Evolutionary conservation across 495 filamentous ascomycete species (phyloP).

Genomic region (Trypethelium eluteriae): DNA sequence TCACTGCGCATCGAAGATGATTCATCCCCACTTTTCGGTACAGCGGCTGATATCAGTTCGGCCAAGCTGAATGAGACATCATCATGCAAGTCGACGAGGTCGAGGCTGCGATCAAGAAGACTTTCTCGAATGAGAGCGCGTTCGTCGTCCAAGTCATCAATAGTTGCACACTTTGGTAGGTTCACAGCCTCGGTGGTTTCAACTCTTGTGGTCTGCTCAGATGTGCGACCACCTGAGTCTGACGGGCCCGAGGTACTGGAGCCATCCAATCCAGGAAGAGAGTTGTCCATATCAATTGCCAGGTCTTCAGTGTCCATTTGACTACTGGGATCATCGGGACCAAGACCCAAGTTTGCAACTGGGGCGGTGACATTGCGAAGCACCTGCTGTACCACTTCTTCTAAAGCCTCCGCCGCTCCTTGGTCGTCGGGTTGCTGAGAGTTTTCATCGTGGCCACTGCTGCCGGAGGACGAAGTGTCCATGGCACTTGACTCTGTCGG

Average conservation of each 20-base stretch:
- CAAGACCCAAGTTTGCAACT: neutral
- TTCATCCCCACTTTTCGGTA: conserved; percentile 57
- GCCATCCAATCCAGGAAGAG: neutral
- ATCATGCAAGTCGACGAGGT: conserved; percentile 78
- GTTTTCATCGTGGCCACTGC: neutral
- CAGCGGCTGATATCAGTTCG: conserved; percentile 71
- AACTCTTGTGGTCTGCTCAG: neutral
- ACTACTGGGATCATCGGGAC: neutral
- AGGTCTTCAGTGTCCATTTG: neutral
- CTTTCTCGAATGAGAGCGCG: conserved; percentile 63
- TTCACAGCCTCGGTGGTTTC: conserved; percentile 22
- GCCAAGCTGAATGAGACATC: conserved; percentile 87
- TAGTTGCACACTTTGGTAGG: conserved; percentile 45
- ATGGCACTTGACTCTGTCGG: neutral
- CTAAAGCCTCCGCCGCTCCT: neutral
- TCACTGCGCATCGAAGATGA: conserved; percentile 57
- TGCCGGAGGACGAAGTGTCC: neutral
- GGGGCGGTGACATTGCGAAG: neutral
- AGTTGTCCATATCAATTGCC: neutral
- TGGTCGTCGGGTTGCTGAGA: neutral
- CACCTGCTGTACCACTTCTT: conserved; percentile 1
- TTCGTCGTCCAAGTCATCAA: conserved; percentile 78
- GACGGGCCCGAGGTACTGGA: neutral
- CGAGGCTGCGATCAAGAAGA: conserved; percentile 80
- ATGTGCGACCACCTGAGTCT: neutral